Base-by-base conservation (phyloP, 2,329 filamentous ascomycete genomes). In the Neofusicoccum parvum region DNA sequence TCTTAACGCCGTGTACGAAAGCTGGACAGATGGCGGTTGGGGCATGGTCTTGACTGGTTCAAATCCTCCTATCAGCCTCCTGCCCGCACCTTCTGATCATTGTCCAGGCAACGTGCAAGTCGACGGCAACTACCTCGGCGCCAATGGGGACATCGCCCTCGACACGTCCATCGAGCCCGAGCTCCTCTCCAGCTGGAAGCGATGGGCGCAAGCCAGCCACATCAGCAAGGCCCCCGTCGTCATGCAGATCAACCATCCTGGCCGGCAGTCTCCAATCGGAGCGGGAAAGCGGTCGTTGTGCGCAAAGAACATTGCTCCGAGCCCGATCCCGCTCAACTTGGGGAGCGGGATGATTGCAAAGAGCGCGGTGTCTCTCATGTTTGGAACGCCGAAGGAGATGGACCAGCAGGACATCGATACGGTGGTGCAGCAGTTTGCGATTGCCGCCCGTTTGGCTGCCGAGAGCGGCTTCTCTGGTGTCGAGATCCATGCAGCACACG, bases 381-480 rank as follows among this genome's bases (percentile, higher is more conserved):
- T 86, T 62, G 83, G 85, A 2, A 83, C 80, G 0, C 87, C 88
- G 0, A 80, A 82, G 50, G 87, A 82, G 60, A 86, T 90, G 84
- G 84, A 79, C 0, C 34, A 73, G 0, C 72, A 73, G 0, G 87
- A 90, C 45, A 87, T 90, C 49, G 76, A 83, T 17, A 75, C 79
- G 0, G 82, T 86, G 0, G 79, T 87, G 9, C 70, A 73, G 6
- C 80, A 82, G 50, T 90, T 89, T 67, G 83, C 83, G 0, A 74
- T 80, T 27, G 81, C 80, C 0, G 87, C 88, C 0, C 78, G 80
- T 5, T 70, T 88, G 3, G 78, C 80, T 65, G 76, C 77, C 2
- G 79, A 84, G 66, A 76, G 79, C 27, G 85, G 85, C 0, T 86
- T 86, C 65, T 79, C 80, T n/a, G 85, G 85, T 0, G 72, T 85